These are phyloP conservation scores for Phytopythium sindhum DNA, from an alignment of 352 stramenopile genomes.

Conservation along the genomic window DNA sequence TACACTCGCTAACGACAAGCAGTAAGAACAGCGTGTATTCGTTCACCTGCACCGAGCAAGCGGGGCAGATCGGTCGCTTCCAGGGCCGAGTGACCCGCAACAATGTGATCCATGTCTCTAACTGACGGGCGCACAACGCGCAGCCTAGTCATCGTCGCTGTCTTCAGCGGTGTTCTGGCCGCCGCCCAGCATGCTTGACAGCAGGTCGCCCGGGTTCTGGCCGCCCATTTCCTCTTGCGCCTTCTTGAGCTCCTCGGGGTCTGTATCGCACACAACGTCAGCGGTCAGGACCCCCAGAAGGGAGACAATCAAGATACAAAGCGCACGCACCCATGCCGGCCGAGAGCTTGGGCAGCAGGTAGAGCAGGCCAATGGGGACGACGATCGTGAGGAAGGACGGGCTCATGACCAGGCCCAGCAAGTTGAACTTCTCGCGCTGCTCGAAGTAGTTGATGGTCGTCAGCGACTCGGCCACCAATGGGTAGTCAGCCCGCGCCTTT, in stretches of 20 bases:
- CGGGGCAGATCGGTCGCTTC: too few relatives aligned
- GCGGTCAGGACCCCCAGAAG: background rate
- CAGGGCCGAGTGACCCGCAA: too few relatives aligned
- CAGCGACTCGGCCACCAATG: conserved; percentile 56
- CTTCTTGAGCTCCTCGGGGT: conserved; percentile 86
- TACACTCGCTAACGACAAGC: too few relatives aligned
- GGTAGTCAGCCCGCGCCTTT: conserved; percentile 59
- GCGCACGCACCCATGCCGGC: conserved; percentile 54
- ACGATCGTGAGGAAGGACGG: conserved; percentile 82
- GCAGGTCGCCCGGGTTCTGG: conserved; percentile 59
- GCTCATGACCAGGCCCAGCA: conserved; percentile 71
- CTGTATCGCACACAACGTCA: conserved; percentile 19
- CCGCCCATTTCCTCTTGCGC: conserved; percentile 80
- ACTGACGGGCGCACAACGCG: too few relatives aligned
- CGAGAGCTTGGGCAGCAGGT: conserved; percentile 77
- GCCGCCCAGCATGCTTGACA: conserved; percentile 74
- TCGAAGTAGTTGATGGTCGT: conserved; percentile 82
- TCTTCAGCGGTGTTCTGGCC: conserved; percentile 52
- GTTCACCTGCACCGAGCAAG: too few relatives aligned
- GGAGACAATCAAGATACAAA: conserved; percentile 33
- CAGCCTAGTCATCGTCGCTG: conserved; percentile 64
- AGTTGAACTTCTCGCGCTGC: conserved; percentile 79
- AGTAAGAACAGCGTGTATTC: conserved; percentile 1
- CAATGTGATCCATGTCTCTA: background rate
- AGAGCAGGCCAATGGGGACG: conserved; percentile 71